Evolutionary conservation across 2,329 filamentous ascomycete genomes (phyloP).

Genomic region (Zymoseptoria pseudotritici): DNA sequence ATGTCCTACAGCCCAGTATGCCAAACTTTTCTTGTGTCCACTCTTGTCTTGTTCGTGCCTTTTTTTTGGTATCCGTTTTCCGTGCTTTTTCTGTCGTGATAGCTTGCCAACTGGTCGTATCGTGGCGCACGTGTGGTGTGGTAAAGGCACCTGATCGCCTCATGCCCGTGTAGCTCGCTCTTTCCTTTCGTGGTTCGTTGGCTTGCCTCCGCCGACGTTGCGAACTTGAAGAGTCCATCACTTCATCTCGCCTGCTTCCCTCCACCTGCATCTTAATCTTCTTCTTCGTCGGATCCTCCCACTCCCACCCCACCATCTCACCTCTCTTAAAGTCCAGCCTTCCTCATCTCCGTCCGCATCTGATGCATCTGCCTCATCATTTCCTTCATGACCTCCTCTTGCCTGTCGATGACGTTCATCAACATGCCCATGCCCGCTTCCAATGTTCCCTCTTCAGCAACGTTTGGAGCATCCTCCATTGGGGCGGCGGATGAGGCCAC

Average conservation of each 20-base stretch:
- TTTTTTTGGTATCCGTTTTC: background rate
- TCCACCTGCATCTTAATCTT: background rate
- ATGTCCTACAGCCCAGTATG: background rate
- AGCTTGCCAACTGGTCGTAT: background rate
- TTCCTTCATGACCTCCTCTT: constrained; percentile 9
- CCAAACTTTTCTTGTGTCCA: background rate
- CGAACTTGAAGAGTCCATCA: background rate
- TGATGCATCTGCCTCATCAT: constrained; percentile 14
- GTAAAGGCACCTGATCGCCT: background rate
- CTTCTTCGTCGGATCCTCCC: too few species aligned
- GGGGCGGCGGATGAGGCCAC: background rate
- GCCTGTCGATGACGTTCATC: constrained; percentile 7
- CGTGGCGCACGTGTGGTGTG: background rate
- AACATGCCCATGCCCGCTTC: background rate
- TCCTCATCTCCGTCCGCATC: background rate
- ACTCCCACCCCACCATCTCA: background rate
- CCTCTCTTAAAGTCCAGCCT: background rate
- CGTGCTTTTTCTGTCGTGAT: background rate
- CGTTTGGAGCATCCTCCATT: background rate
- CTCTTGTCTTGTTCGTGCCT: background rate
- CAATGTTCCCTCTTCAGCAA: background rate
- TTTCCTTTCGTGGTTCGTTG: background rate
- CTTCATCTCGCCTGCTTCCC: too few species aligned
- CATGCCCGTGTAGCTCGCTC: background rate
- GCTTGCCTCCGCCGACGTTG: background rate